phyloP scores from a whole-genome alignment of 2,329 filamentous ascomycete species.

The Clonostachys sp. region DNA sequence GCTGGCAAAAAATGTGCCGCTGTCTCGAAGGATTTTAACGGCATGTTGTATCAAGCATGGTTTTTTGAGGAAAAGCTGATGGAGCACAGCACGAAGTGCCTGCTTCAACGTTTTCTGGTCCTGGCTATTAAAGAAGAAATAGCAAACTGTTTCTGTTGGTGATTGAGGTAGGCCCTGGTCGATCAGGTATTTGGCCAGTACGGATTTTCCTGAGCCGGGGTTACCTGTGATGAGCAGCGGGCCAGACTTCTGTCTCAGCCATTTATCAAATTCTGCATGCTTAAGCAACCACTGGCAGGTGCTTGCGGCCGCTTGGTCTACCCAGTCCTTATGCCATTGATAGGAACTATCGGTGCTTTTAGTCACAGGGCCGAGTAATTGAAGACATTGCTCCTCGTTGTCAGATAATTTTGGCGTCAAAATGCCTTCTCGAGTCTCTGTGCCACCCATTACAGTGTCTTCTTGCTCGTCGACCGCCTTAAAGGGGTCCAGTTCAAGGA shows the following conservation, averaged over 20 bases:
- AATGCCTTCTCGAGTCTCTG: neutral
- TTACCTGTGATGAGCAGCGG: constrained; percentile 27
- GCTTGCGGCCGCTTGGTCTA: neutral
- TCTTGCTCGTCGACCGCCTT: neutral
- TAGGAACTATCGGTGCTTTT: constrained; percentile 9
- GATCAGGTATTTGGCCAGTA: constrained; percentile 23
- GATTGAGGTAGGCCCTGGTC: constrained; percentile 13
- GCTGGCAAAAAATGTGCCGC: constrained; percentile 16
- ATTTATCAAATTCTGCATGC: constrained; percentile 18
- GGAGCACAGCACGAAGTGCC: constrained; percentile 31
- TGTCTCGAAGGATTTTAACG: constrained; percentile 9
- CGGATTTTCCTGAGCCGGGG: constrained; percentile 31
- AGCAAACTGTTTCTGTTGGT: constrained; percentile 19
- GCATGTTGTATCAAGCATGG: constrained; percentile 24
- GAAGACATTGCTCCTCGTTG: constrained; percentile 6
- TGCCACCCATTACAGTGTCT: neutral
- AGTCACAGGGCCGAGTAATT: constrained; percentile 6
- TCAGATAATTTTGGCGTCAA: neutral
- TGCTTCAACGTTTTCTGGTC: constrained; percentile 23
- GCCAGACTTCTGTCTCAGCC: constrained; percentile 15
- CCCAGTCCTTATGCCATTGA: constrained; percentile 12
- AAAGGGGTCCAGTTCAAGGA: neutral
- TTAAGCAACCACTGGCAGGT: constrained; percentile 22
- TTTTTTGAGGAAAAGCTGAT: constrained; percentile 26
- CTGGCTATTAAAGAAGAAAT: constrained; percentile 37